These are phyloP conservation scores for Ganoderma lucidum DNA, from an alignment of 1,284 basidiomycete genomes.

Conservation along the genomic window DNA sequence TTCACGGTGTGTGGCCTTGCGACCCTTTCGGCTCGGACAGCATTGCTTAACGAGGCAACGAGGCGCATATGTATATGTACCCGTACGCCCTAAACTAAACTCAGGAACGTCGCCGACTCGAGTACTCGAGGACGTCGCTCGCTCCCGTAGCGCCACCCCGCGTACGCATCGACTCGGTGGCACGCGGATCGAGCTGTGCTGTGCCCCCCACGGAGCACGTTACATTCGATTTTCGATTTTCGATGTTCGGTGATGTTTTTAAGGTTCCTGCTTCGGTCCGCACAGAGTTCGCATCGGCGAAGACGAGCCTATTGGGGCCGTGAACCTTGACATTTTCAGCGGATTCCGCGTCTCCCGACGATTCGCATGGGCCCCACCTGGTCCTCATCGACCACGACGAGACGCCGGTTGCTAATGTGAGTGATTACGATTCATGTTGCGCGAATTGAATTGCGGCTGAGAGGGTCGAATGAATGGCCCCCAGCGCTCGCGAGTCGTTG, in stretches of 20 bases:
- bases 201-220: neutral
- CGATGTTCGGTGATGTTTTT: neutral
- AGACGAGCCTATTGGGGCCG: conserved; percentile 1
- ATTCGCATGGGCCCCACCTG: neutral
- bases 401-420: neutral
- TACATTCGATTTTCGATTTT: neutral
- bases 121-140: neutral
- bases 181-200: conserved; percentile 4
- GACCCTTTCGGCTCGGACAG: conserved; percentile 1
- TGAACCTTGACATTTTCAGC: neutral
- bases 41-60: neutral
- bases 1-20: neutral
- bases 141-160: conserved; percentile 6
- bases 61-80: neutral
- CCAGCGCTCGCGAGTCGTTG: neutral
- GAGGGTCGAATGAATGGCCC: neutral
- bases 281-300: neutral
- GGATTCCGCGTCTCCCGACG: neutral
- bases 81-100: neutral
- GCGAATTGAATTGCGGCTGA: neutral
- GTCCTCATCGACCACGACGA: neutral
- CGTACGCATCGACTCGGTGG: neutral
- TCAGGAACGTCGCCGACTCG: neutral
- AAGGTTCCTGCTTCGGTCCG: neutral
- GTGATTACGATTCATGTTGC: neutral